Base-by-base conservation (phyloP, 139 green algal species). In the Volvox reticuliferus region DNA sequence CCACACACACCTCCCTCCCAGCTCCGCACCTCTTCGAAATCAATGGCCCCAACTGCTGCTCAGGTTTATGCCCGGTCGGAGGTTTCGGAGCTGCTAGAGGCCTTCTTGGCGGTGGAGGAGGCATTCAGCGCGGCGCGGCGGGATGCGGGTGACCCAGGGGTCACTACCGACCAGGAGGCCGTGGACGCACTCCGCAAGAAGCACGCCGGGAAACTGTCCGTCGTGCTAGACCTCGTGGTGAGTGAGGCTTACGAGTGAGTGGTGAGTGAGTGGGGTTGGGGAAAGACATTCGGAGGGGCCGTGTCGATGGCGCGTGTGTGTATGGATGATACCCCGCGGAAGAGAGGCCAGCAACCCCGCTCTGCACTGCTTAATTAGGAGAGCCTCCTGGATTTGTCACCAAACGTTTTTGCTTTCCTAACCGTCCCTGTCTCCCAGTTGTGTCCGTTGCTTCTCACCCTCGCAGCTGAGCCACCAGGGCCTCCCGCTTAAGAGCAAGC, bases 151-250 rank as follows among this genome's bases (percentile, higher is more conserved):
- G 91, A 92, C n/a, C 76, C 89, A 2, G 85, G 69, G 68, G 69
- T 63, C 35, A 93, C 91, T 36, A 98, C 97, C 14, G 97, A 98
- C 91, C 97, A 98, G 91, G 98, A 99, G 89, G 95, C 98, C 36
- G 96, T 99, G 67, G 97, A 99, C 87, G 82, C 83, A 16, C 93
- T 99, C 87, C 94, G 98, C 81, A 94, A 97, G 93, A 50, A 79
- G 85, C 85, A 89, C 69, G 85, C 85, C 26, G 85, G 85, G 26
- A 89, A 89, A 68, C 85, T 89, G 55, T 55, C 93, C 44, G 91
- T 91, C 12, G 98, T 99, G 55, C 91, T 99, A 73, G 96, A 98
- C 86, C 90, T 98, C n/a, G 98, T 98, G 65, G 79, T 94, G 35
- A 63, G 82, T 26, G 22, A 5, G 21, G 62, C n/a, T 1, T 2